Conservation (phyloP, 805 yeast species). For the Ogataea nakhonphanomensis region DNA sequence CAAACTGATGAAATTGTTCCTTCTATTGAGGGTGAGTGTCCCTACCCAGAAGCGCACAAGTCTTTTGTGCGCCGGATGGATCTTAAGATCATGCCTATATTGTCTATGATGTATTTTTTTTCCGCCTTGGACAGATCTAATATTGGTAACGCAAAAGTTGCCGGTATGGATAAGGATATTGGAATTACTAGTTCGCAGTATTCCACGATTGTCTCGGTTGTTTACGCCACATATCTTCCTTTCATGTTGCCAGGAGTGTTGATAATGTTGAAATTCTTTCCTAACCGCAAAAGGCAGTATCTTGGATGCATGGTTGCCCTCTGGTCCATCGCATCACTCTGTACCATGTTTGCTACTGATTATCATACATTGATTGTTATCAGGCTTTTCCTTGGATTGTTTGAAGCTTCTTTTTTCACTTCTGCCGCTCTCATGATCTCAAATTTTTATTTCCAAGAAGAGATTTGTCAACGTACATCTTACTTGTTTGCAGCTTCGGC, state of each 20-base stretch:
- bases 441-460: slow-evolving; percentile 16
- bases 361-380: slow-evolving; percentile 39
- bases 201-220: slow-evolving; percentile 38
- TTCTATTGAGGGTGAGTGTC: slow-evolving; percentile 1
- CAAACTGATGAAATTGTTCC: not conserved
- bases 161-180: slow-evolving; percentile 40
- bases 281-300: slow-evolving; percentile 36
- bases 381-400: slow-evolving; percentile 38
- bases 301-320: slow-evolving; percentile 34
- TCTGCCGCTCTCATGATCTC: slow-evolving; percentile 18
- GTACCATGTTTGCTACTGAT: slow-evolving; percentile 40
- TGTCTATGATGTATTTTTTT: slow-evolving; percentile 38
- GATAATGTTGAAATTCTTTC: slow-evolving; percentile 36
- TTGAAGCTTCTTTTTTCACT: slow-evolving; percentile 40
- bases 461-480: slow-evolving; percentile 14
- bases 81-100: slow-evolving; percentile 39
- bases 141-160: slow-evolving; percentile 43
- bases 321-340: slow-evolving; percentile 42
- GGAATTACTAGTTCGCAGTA: slow-evolving; percentile 38
- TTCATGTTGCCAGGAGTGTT: slow-evolving; percentile 41
- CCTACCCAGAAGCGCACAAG: slow-evolving; percentile 24
- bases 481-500: slow-evolving; percentile 18
- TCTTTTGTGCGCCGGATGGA: slow-evolving; percentile 42
- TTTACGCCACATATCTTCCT: slow-evolving; percentile 41
- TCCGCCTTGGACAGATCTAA: slow-evolving; percentile 44